Base-by-base conservation (phyloP, 306 rosid genomes). In the Rosa chinensis region DNA sequence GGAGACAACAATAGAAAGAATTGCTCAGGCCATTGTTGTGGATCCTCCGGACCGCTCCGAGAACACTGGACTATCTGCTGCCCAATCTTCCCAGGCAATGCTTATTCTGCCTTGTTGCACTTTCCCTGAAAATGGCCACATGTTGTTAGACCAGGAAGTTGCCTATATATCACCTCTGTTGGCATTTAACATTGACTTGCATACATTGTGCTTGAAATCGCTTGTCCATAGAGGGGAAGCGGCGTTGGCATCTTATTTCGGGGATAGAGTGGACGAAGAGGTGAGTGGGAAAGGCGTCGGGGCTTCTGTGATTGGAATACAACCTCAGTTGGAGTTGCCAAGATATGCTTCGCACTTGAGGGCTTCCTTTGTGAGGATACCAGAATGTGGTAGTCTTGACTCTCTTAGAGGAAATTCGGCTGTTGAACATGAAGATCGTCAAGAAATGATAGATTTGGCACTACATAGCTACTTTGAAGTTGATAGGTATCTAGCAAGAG, bases 131-230 rank as follows among this genome's bases (percentile, higher is more conserved):
- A 82, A 70, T 35, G 85, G 76, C 13, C 80, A 66, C 8, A 23
- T n/a, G 63, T 47, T 28, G 49, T 78, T 83, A 18, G 84, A 86
- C 66, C 66, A 16, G 23, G 87, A 81, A 86, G 85, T 86, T 68
- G 98, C 90, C 72, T 95, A 85, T 83, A 1, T 95, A 67, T 95
- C 98, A 78, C 98, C 98, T 44, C 62, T 86, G 49, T 80, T 95
- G 77, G 98, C 92, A 23, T 95, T 90, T 84, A 95, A 95, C 81
- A 95, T 93, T 55, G 84, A 87, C 85, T 84, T 95, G 85, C 99
- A 95, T 81, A 74, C 87, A 32, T 61, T 92, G 20, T 95, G 96
- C 81, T 87, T 95, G 75, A 91, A 92, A 73, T 85, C 91, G 42
- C 82, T 95, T 53, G 83, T 95, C 21, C 86, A 59, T 47, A 62